phyloP scores from a whole-genome alignment of 306 rosid genomes.

The Rubus parviflorus region DNA sequence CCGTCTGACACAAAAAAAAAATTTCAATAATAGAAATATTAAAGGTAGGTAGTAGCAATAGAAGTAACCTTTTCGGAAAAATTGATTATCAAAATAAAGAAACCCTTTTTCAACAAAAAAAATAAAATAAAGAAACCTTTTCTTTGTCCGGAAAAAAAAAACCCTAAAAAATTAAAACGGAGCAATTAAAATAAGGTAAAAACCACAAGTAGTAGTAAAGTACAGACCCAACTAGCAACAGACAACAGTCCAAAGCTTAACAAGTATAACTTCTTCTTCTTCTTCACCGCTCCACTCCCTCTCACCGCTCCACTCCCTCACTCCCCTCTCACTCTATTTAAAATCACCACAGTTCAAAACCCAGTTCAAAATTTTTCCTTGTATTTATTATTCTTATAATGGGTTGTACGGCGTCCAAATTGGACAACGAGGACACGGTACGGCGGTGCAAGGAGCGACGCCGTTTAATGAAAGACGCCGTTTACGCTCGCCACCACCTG shows the following conservation, averaged over 20 bases:
- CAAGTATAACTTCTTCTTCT: slow-evolving; percentile 13
- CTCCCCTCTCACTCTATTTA: neutral
- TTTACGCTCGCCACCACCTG: slow-evolving; percentile 75
- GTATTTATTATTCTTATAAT: slow-evolving; percentile 5
- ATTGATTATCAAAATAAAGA: neutral
- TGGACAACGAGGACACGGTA: slow-evolving; percentile 89
- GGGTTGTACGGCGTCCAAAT: slow-evolving; percentile 95
- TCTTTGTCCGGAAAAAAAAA: neutral
- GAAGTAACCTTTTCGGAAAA: neutral
- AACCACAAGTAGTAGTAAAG: slow-evolving; percentile 7
- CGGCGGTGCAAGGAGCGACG: slow-evolving; percentile 96
- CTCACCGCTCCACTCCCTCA: neutral
- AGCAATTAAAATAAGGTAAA: neutral
- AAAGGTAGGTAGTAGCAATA: no score
- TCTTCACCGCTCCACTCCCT: neutral
- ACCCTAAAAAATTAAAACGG: neutral
- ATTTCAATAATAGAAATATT: no score
- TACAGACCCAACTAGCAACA: neutral
- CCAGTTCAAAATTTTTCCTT: neutral
- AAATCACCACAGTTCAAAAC: neutral
- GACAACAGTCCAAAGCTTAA: neutral
- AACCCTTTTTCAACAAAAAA: neutral
- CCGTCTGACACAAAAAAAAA: no score
- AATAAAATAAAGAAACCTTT: no score
- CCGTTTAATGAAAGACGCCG: slow-evolving; percentile 84